Evolutionary conservation across 2,329 filamentous ascomycete genomes (phyloP), one percentile per base, ranked within the genome.

Genomic region (Aaosphaeria pasadenensis): DNA sequence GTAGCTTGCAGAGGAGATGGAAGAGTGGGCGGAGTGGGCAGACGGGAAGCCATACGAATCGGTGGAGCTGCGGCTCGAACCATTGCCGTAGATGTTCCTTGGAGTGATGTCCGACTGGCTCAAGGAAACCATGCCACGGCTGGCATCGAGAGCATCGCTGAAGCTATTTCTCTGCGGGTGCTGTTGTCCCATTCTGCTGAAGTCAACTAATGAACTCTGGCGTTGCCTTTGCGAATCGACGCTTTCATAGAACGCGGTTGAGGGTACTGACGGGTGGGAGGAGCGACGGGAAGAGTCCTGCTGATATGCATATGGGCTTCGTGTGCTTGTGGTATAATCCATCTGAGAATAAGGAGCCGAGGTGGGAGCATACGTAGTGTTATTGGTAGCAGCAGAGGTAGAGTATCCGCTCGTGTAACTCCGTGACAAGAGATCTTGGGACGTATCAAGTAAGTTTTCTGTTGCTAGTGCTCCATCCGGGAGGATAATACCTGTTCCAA

Each of bases 31-130:
- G 3, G 89, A 94, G 66, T 94, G 88, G 13, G 86, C 81, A 11
- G 89, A 83, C 5, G 92, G 91, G 71, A 96, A 97, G 11, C 90
- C 90, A 66, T 96, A 96, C 1, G 91, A 91, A 64, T 96, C 91
- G 47, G 84, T 80, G 1, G 91, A 91, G 47, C 83, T 85, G 55
- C 90, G 81, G 49, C 82, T 80, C 48, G 75, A 75, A 43, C 85
- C 65, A 55, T 82, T 80, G 52, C 87, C 89, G 65, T 96, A 96
- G 61, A 96, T 89, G 67, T 92, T 94, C 53, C 91, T 80, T 9
- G 91, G 90, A 1, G 91, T 96, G 61, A 85, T 73, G 60, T 96
- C 91, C 6, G 64, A 59, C 74, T 96, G 91, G 80, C 89, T 95
- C 81, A 97, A 88, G 35, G 91, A 90, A 29, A 96, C 82, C 89